Percentiles rank a stretch among this genome's conserved stretches.
phyloP scores from a whole-genome alignment of 768 basidiomycete genomes.

The Vararia minispora region DNA sequence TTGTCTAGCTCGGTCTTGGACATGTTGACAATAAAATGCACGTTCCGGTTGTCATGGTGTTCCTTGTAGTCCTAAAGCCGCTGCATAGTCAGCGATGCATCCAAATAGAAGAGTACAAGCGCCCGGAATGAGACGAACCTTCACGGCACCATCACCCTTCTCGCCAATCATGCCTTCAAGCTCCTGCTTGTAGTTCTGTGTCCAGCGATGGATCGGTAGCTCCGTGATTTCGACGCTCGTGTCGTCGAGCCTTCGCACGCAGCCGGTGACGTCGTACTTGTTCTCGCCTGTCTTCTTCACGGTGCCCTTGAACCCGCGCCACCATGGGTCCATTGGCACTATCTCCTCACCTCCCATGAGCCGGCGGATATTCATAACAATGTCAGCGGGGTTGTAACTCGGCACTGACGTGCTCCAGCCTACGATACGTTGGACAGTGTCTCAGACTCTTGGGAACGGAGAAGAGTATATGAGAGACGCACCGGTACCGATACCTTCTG shows the following conservation, averaged over 20 bases:
- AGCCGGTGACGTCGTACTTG: constrained; percentile 75
- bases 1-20: constrained; percentile 68
- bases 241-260: constrained; percentile 65
- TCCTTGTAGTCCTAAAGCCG: constrained; percentile 84
- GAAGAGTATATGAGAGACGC: constrained; percentile 14
- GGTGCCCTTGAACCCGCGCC: constrained; percentile 87
- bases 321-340: constrained; percentile 90
- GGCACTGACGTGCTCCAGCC: constrained; percentile 95
- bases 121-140: constrained; percentile 34
- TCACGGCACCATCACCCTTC: constrained; percentile 72
- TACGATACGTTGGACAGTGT: constrained; percentile 19
- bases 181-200: constrained; percentile 83
- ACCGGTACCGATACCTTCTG: constrained; percentile 97
- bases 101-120: background rate
- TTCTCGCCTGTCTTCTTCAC: constrained; percentile 75
- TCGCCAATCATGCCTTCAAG: constrained; percentile 84
- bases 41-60: constrained; percentile 84
- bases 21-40: constrained; percentile 85
- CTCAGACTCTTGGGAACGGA: background rate
- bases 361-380: constrained; percentile 78
- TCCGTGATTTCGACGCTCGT: constrained; percentile 94
- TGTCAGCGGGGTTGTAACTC: constrained; percentile 84
- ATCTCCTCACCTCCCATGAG: constrained; percentile 80
- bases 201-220: constrained; percentile 93
- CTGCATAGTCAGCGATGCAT: background rate